Conservation (phyloP, 768 basidiomycete genomes). For the Kwoniella europaea region DNA sequence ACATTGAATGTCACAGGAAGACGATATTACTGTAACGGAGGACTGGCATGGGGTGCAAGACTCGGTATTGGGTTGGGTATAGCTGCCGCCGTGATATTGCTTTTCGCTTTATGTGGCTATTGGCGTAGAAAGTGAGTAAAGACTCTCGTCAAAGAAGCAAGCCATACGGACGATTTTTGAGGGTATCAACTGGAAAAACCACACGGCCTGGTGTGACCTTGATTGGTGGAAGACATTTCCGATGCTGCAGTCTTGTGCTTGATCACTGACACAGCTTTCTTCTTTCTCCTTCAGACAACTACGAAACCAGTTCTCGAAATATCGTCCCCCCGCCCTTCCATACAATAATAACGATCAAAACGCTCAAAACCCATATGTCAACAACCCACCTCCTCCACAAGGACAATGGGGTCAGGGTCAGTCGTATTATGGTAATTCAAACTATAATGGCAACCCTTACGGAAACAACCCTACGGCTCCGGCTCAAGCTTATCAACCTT, state of each 20-base stretch:
- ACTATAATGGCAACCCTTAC: slow-evolving; percentile 32
- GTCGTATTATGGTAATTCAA: slow-evolving; percentile 22
- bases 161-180: no score
- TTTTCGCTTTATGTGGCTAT: slow-evolving; percentile 36
- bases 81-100: slow-evolving; percentile 41
- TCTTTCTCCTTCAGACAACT: slow-evolving; percentile 34
- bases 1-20: slow-evolving; percentile 7
- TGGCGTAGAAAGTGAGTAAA: slow-evolving; percentile 50
- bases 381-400: slow-evolving; percentile 48
- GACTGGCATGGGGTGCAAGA: slow-evolving; percentile 46
- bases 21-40: slow-evolving; percentile 43
- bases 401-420: slow-evolving; percentile 7
- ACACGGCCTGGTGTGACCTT: no score
- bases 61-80: slow-evolving; percentile 56
- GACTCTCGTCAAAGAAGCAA: not conserved
- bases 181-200: no score
- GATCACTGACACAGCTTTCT: no score
- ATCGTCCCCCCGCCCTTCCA: slow-evolving; percentile 46
- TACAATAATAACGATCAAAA: slow-evolving; percentile 26
- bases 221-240: no score
- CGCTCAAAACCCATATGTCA: slow-evolving; percentile 41
- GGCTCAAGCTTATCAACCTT: slow-evolving; percentile 50
- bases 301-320: slow-evolving; percentile 39
- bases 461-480: slow-evolving; percentile 41
- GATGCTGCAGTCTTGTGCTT: no score